Percentiles rank a stretch among this genome's conserved stretches.
Conservation (phyloP, 306 rosid genomes). For the Alnus glutinosa region DNA sequence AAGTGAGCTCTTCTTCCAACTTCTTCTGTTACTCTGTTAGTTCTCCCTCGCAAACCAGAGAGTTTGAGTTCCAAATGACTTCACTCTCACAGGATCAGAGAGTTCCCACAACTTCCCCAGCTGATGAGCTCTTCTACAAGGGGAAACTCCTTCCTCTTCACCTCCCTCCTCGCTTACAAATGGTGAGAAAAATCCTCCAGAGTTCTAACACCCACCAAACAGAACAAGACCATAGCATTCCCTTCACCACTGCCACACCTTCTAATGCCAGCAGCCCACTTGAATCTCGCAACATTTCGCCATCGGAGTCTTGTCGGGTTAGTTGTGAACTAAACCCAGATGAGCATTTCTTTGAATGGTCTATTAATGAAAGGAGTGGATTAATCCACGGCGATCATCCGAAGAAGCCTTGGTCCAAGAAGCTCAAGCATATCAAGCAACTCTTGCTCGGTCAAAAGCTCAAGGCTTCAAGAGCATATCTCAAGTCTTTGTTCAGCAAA, state of each 20-base stretch:
- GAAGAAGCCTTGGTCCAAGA: slow-evolving; percentile 64
- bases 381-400: slow-evolving; percentile 35
- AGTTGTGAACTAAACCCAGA: slow-evolving; percentile 67
- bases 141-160: slow-evolving; percentile 97
- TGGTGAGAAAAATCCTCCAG: slow-evolving; percentile 69
- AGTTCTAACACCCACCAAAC: slow-evolving; percentile 38
- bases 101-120: slow-evolving; percentile 61
- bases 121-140: slow-evolving; percentile 95
- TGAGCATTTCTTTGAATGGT: slow-evolving; percentile 51
- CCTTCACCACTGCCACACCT: slow-evolving; percentile 35
- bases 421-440: slow-evolving; percentile 68
- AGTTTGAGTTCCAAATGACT: slow-evolving; percentile 90
- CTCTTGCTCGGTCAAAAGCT: slow-evolving; percentile 54
- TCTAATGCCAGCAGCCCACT: slow-evolving; percentile 38
- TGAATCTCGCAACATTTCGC: slow-evolving; percentile 56
- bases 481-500: slow-evolving; percentile 67
- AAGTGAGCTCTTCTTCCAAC: slow-evolving; percentile 54
- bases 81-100: slow-evolving; percentile 42
- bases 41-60: slow-evolving; percentile 67
- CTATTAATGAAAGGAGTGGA: slow-evolving; percentile 37
- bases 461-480: slow-evolving; percentile 67
- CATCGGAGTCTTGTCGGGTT: slow-evolving; percentile 66
- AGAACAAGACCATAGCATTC: slow-evolving; percentile 31
- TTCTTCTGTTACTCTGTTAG: slow-evolving; percentile 45
- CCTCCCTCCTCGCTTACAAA: slow-evolving; percentile 86